These are phyloP conservation scores for Chaetomiaceae sp. DNA, from an alignment of 2,329 filamentous ascomycete genomes.

Conservation along the genomic window DNA sequence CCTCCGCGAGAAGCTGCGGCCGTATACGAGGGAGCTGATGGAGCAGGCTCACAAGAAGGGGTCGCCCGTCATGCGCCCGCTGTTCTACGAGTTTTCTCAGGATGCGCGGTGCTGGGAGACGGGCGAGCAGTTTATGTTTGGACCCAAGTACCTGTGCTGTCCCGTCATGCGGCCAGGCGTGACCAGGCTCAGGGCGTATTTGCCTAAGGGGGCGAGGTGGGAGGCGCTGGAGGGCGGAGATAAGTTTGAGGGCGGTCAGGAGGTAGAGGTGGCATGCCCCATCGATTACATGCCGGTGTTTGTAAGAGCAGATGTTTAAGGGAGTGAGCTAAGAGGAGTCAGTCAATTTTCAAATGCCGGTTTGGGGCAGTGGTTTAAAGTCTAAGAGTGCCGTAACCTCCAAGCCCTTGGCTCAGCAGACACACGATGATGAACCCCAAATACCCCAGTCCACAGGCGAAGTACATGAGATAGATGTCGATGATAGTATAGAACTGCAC, in stretches of 20 bases:
- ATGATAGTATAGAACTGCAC: no score
- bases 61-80: conserved; percentile 4
- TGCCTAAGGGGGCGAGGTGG: conserved; percentile 1
- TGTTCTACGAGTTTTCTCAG: conserved; percentile 7
- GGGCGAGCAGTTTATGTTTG: conserved; percentile 9
- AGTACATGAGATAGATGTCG: no score
- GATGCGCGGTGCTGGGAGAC: conserved; percentile 5
- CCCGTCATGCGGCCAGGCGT: conserved; percentile 3
- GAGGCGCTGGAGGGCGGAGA: background rate
- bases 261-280: conserved; percentile 1
- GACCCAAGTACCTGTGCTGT: conserved; percentile 5
- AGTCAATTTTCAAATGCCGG: no score
- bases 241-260: background rate
- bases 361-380: no score
- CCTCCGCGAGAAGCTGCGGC: conserved; percentile 1
- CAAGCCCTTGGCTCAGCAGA: no score
- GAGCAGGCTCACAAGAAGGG: conserved; percentile 3
- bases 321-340: no score
- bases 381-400: no score
- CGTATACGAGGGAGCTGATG: conserved; percentile 2
- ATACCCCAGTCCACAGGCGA: no score
- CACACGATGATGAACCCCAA: no score
- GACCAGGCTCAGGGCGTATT: background rate
- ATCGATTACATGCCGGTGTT: conserved; percentile 10
- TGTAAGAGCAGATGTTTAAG: background rate